Evolutionary conservation across 1,139 yeast genomes (phyloP), one percentile per base, ranked within the genome.

Genomic region (Hansenula lynferdii): DNA sequence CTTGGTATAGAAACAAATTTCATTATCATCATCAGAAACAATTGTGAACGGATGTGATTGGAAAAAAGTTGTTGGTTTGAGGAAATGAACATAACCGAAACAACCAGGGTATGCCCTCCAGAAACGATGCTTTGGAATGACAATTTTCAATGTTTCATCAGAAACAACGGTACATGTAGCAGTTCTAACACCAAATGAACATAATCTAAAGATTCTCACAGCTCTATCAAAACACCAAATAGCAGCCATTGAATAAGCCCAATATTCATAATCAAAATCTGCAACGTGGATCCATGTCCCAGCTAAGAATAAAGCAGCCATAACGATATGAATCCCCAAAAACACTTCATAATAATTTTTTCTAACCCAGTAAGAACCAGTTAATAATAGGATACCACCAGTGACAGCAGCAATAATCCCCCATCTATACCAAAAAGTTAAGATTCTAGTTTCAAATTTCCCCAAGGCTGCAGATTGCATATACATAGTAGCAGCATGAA

Each of bases 291-390:
- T 53, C 76, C 79, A 83, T 2, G 75, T 66, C 28, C 79, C 80
- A 41, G 68, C 67, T 15, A 80, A 48, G 49, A 77, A 74, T 36
- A 73, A 48, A 2, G 65, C 67, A 5, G 77, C 86, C 37, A 82
- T 56, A 6, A 74, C 36, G 27, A 80, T 61, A 58, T 85, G 95
- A n/a, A 59, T 34, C n/a, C 64, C 43, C 16, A 80, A 50, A 59
- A 85, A 85, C 12, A 74, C 28, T 52, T 85, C 94, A 54, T 85
- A 85, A 46, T 62, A 64, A 35, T 56, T 54, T 42, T 68, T 72
- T 60, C 94, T 71, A 45, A 82, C 54, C 8, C 58, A 47, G 43
- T 67, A 63, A 38, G 65, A 41, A 7, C 80, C 76, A 24, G 70
- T 65, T 35, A 71, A 51, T 28, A 67, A 47, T 51, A 78, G 58